Percentiles rank a stretch among this genome's conserved stretches.
These are phyloP conservation scores for Talaromyces funiculosus DNA, from an alignment of 2,329 filamentous ascomycete genomes.

Conservation along the genomic window DNA sequence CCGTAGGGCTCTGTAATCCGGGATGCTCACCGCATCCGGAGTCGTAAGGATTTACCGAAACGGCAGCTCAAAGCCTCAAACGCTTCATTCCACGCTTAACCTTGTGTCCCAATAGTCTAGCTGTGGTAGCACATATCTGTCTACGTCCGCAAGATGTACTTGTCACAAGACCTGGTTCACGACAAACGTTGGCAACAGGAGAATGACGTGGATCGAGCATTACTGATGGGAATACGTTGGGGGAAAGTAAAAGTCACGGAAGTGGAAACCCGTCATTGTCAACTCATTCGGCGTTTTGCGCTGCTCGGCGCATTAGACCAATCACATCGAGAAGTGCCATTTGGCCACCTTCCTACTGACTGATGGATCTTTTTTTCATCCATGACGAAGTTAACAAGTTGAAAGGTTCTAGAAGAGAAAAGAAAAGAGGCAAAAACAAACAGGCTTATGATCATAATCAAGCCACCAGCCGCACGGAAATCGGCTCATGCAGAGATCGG, in stretches of 20 bases:
- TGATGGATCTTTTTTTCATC: not conserved
- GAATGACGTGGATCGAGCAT: not conserved
- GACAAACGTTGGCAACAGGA: not conserved
- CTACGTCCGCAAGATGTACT: not conserved
- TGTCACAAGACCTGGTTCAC: not conserved
- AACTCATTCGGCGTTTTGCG: not conserved
- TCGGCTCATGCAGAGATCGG: not conserved
- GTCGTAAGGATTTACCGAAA: not conserved
- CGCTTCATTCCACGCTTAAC: not conserved
- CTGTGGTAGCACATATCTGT: not conserved
- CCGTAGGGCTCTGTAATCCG: too few species aligned
- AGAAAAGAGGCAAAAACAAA: not conserved
- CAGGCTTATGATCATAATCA: not conserved
- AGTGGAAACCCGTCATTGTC: not conserved
- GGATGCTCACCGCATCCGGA: not conserved
- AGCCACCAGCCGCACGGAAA: not conserved
- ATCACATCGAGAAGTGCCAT: not conserved
- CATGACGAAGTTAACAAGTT: not conserved
- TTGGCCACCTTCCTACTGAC: not conserved
- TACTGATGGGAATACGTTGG: not conserved
- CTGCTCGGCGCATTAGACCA: not conserved
- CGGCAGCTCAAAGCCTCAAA: not conserved
- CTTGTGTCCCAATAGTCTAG: not conserved
- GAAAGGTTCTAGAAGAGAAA: not conserved
- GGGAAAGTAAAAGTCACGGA: too few species aligned